Percentiles rank a stretch among this genome's conserved stretches.
Conservation (phyloP, 805 yeast genomes). For the Candida peoriensis region DNA sequence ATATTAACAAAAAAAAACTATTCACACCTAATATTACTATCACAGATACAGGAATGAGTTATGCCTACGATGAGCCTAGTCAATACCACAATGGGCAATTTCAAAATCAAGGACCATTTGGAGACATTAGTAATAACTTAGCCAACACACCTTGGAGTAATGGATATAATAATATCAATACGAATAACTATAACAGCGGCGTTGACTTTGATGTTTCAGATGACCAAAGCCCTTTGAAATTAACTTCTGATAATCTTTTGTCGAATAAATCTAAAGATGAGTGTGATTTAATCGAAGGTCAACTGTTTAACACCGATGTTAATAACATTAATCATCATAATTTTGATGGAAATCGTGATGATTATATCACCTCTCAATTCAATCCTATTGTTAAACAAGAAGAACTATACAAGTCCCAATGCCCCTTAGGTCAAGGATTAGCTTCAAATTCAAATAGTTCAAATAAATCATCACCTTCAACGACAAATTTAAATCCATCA, state of each 20-base stretch:
- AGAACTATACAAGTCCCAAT: too few relatives aligned
- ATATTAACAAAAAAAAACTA: too few relatives aligned
- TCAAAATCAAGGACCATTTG: too few relatives aligned
- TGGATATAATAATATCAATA: too few relatives aligned
- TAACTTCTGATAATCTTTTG: not conserved
- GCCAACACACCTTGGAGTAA: not conserved
- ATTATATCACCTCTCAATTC: too few relatives aligned
- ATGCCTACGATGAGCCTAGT: not conserved
- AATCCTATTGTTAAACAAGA: slow-evolving; percentile 8
- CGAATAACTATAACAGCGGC: too few relatives aligned
- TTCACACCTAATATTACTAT: too few relatives aligned
- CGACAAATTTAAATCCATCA: slow-evolving; percentile 9
- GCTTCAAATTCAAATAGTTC: slow-evolving; percentile 10
- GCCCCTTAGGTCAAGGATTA: slow-evolving; percentile 1
- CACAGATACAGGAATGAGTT: not conserved
- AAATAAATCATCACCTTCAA: slow-evolving; percentile 19
- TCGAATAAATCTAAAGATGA: slow-evolving; percentile 15
- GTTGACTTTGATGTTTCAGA: not conserved
- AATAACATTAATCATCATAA: not conserved
- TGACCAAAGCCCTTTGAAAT: not conserved
- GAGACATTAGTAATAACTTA: too few relatives aligned
- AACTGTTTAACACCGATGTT: slow-evolving; percentile 3
- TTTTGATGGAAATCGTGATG: not conserved
- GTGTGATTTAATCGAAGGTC: slow-evolving; percentile 16
- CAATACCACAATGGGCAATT: not conserved